phyloP scores from a whole-genome alignment of 176 grass and related monocot species.

The Musa acuminata region DNA sequence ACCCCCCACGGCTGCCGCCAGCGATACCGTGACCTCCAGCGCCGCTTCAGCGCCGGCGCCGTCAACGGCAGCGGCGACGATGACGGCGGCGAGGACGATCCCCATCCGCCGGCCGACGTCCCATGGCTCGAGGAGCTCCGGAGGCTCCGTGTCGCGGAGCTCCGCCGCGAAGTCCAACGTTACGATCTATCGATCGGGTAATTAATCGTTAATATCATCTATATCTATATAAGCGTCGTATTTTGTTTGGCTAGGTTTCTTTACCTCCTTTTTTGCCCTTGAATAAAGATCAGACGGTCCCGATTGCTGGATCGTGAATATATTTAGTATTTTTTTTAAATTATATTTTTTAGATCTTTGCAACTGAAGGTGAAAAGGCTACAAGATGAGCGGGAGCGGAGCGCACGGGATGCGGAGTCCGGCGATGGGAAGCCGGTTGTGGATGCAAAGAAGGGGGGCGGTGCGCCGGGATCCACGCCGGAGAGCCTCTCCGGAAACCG shows the following conservation, averaged over 20 bases:
- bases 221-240: background rate
- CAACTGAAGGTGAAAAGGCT: conserved; percentile 69
- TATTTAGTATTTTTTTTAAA: conserved; percentile 12
- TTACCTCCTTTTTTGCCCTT: background rate
- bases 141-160: conserved; percentile 64
- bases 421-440: conserved; percentile 21
- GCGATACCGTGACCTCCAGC: conserved; percentile 41
- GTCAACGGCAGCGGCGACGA: background rate
- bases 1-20: conserved; percentile 44
- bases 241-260: background rate
- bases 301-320: background rate
- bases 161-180: conserved; percentile 71
- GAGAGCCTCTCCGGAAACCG: conserved; percentile 26
- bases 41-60: conserved; percentile 38
- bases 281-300: conserved; percentile 33
- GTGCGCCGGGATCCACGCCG: conserved; percentile 13
- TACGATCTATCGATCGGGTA: conserved; percentile 92
- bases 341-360: conserved; percentile 55
- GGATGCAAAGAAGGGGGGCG: conserved; percentile 26
- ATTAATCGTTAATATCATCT: background rate
- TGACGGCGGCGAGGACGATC: conserved; percentile 11
- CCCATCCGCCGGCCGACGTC: conserved; percentile 13
- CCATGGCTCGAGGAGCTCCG: conserved; percentile 70
- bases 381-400: conserved; percentile 50
- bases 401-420: conserved; percentile 21